Evolutionary conservation across 2,329 filamentous ascomycete genomes (phyloP).

Genomic region (Colletotrichum zoysiae): DNA sequence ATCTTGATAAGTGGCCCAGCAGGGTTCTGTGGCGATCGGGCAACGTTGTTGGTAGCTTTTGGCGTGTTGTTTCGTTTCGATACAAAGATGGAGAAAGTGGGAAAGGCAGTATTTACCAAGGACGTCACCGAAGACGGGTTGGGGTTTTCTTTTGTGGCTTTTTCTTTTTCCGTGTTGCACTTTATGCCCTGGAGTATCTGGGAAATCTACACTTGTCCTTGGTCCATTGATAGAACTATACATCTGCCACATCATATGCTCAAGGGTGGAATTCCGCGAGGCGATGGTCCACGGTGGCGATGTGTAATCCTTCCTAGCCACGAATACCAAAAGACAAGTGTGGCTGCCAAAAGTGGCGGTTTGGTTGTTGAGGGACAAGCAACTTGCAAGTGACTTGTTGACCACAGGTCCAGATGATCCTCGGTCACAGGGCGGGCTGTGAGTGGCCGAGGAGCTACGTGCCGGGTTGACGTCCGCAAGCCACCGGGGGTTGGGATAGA

Average conservation of each 20-base stretch:
- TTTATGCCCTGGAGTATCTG: neutral
- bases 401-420: neutral
- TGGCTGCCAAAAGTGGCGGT: neutral
- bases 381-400: slow-evolving; percentile 1
- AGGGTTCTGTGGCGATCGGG: neutral
- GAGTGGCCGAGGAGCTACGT: neutral
- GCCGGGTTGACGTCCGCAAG: neutral
- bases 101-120: neutral
- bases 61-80: slow-evolving; percentile 10
- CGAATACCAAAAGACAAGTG: neutral
- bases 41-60: neutral
- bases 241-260: slow-evolving; percentile 12
- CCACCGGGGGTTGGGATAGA: neutral
- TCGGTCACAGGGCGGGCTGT: neutral
- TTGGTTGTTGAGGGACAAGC: neutral
- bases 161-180: neutral
- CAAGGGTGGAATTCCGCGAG: slow-evolving; percentile 9
- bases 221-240: neutral
- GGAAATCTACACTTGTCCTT: neutral
- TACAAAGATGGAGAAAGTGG: neutral
- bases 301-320: neutral
- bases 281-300: neutral
- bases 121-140: neutral
- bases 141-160: too few relatives aligned
- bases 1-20: neutral